Evolutionary conservation across 768 basidiomycete genomes (phyloP), one percentile per base, ranked within the genome.

Genomic region (Leucogyrophana mollusca): DNA sequence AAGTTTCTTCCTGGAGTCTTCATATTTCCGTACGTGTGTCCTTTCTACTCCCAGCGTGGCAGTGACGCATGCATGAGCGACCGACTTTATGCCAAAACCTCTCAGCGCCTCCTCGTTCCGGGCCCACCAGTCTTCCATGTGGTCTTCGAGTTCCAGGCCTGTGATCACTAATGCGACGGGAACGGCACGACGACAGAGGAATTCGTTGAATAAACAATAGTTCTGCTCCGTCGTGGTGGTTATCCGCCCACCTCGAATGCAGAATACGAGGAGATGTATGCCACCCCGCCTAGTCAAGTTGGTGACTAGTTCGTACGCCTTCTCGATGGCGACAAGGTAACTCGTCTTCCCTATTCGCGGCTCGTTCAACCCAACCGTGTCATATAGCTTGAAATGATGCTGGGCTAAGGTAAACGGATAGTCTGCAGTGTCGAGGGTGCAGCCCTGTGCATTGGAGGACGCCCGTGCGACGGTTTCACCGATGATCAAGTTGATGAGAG

Each of bases 81-180:
- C 25, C 10, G 52, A 51, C 16, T 35, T 35, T 20, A 71, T 63
- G 16, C 51, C 53, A 24, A 46, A 56, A 2, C 46, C 44, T 4
- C 30, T 7, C 38, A 69, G 56, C 20, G 57, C 52, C 22, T 25
- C 10, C 7, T 47, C n/a, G 38, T 69, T 71, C 9, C 49, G 16
- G 8, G 10, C 23, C 68, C 69, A 69, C 69, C 69, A 69, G 10
- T 50, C 36, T 4, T 68, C 68, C 67, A 69, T 71, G 11, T 53
- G 47, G 16, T 65, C 55, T 50, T 65, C 65, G 4, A 63, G 57
- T 43, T 69, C 69, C 39, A 69, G 62, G 17, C 68, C 60, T 4
- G 68, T 68, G 43, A 69, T 23, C 38, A 69, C 56, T 18, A 69
- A 45, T 1, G 64, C 61, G 30, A 65, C 36, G 8, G 64, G 64